phyloP scores from a whole-genome alignment of 2,329 filamentous ascomycete genomes.

The Talaromyces marneffei region DNA sequence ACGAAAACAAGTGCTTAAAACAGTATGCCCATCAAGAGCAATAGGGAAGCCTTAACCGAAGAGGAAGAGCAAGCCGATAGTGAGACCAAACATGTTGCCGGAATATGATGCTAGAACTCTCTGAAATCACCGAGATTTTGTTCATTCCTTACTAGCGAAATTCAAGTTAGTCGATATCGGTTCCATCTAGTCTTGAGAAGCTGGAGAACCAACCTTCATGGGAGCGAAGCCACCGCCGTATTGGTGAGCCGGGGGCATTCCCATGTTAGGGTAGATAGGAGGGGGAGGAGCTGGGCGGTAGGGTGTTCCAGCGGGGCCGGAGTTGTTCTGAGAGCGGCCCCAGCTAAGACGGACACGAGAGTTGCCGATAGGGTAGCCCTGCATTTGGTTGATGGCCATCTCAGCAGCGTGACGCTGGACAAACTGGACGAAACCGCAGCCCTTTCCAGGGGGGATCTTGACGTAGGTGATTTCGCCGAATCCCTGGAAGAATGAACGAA shows the following conservation, averaged over 20 bases:
- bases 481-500: constrained; percentile 99
- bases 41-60: constrained; percentile 33
- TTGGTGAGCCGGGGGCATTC: constrained; percentile 58
- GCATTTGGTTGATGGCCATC: constrained; percentile 99
- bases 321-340: constrained; percentile 99
- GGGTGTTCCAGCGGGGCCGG: constrained; percentile 87
- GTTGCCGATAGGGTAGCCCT: constrained; percentile 98
- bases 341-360: constrained; percentile 95
- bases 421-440: constrained; percentile 97
- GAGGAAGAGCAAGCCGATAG: constrained; percentile 35
- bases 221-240: constrained; percentile 57
- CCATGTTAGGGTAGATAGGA: constrained; percentile 66
- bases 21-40: constrained; percentile 38
- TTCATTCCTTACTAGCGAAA: constrained; percentile 26
- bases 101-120: constrained; percentile 34
- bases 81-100: constrained; percentile 38
- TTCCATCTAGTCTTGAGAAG: constrained; percentile 16
- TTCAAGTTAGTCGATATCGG: constrained; percentile 8
- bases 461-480: constrained; percentile 99
- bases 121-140: constrained; percentile 16
- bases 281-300: constrained; percentile 88
- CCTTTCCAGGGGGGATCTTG: constrained; percentile 98
- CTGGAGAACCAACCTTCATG: constrained; percentile 54
- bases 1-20: constrained; percentile 39
- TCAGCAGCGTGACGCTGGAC: constrained; percentile 97